These are phyloP conservation scores for Amylostereum areolatum DNA, from an alignment of 1,284 basidiomycete genomes.

Conservation along the genomic window DNA sequence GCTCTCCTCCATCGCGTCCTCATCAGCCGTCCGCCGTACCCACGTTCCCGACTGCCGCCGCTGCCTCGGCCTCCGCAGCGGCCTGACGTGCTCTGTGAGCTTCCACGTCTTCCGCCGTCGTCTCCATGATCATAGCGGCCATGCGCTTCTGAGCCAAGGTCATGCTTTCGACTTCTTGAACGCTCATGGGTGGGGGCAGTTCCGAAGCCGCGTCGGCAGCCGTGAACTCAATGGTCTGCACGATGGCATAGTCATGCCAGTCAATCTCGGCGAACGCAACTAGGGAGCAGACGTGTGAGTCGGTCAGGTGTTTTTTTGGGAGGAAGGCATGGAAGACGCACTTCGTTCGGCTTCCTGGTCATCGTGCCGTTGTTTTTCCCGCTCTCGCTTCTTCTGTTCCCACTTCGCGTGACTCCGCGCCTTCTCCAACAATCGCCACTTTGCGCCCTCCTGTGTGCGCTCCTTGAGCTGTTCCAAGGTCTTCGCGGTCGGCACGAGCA, in stretches of 20 bases:
- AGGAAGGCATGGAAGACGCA: slow-evolving; percentile 29
- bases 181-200: slow-evolving; percentile 90
- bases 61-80: slow-evolving; percentile 73
- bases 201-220: slow-evolving; percentile 87
- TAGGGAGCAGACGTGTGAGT: slow-evolving; percentile 22
- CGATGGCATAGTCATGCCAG: slow-evolving; percentile 99
- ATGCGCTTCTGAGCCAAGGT: slow-evolving; percentile 95
- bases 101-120: slow-evolving; percentile 78
- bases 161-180: slow-evolving; percentile 95
- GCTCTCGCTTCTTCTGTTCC: slow-evolving; percentile 80
- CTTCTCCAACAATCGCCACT: slow-evolving; percentile 76
- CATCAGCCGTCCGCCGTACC: slow-evolving; percentile 46
- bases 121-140: slow-evolving; percentile 98
- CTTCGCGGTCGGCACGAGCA: slow-evolving; percentile 81
- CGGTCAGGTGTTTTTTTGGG: slow-evolving; percentile 4
- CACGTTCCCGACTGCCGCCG: slow-evolving; percentile 58
- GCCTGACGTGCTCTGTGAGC: slow-evolving; percentile 74
- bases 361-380: slow-evolving; percentile 82
- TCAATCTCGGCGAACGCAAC: slow-evolving; percentile 95
- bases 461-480: slow-evolving; percentile 66
- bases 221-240: slow-evolving; percentile 98
- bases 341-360: slow-evolving; percentile 86
- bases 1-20: slow-evolving; percentile 72
- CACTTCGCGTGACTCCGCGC: slow-evolving; percentile 81
- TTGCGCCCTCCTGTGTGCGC: slow-evolving; percentile 52